A percentile compares a stretch with the other conserved stretches of the same genome.
Evolutionary conservation across 2,329 filamentous ascomycete genomes (phyloP).

Genomic region (Plenodomus biglobosus): DNA sequence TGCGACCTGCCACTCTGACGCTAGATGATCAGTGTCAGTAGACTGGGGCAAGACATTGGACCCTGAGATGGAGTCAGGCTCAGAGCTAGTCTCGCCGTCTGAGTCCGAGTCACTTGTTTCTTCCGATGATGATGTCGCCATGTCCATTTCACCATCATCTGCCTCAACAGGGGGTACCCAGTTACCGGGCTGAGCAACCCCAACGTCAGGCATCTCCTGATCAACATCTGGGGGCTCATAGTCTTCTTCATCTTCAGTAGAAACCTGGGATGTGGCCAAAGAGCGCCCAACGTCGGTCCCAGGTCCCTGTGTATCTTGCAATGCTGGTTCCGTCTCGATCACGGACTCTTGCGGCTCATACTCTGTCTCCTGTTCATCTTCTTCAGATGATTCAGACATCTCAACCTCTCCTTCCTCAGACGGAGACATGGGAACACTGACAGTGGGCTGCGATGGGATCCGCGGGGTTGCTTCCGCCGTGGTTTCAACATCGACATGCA

Average conservation of each 20-base stretch:
- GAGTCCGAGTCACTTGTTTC: constrained; percentile 26
- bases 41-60: constrained; percentile 12
- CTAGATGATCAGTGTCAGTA: constrained; percentile 42
- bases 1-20: constrained; percentile 42
- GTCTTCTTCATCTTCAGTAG: constrained; percentile 31
- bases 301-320: constrained; percentile 5
- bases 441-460: background rate
- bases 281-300: constrained; percentile 9
- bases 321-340: constrained; percentile 2
- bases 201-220: constrained; percentile 11
- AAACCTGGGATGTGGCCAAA: constrained; percentile 13
- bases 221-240: constrained; percentile 40
- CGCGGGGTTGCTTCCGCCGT: constrained; percentile 2
- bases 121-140: constrained; percentile 33
- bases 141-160: constrained; percentile 41
- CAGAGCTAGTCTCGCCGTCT: constrained; percentile 17
- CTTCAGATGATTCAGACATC: constrained; percentile 39
- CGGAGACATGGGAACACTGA: constrained; percentile 12
- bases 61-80: constrained; percentile 15
- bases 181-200: background rate
- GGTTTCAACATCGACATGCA: background rate
- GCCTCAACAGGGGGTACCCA: constrained; percentile 12
- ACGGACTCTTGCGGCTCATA: constrained; percentile 36
- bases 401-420: constrained; percentile 40
- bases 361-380: constrained; percentile 33